Base-by-base conservation (phyloP, 257 asterid species). In the Handroanthus guayacan region DNA sequence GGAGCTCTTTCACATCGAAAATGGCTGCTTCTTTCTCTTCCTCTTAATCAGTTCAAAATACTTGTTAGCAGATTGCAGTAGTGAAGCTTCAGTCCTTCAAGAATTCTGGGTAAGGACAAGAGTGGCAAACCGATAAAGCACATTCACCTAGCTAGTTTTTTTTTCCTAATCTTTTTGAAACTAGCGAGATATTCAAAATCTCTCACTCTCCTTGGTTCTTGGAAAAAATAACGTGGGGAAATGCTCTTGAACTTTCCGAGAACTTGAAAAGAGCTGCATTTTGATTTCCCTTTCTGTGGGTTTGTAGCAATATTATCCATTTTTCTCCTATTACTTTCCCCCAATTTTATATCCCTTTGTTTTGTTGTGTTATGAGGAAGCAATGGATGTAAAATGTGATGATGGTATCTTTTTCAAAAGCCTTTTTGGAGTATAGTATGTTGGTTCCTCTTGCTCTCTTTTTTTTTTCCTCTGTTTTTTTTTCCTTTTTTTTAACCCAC, bases 31-130 rank as follows among this genome's bases (percentile, higher is more conserved):
- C 69, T 51, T 61, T 57, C 71, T 50, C 70, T 34, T 39, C 8
- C 38, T 51, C 41, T 2, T 12, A 37, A 2, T 17, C 61, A 3
- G 36, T 44, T 54, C n/a, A 3, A 54, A 13, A 8, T 4, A 25
- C 4, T 39, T 18, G 4, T 25, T 18, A 39, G 51, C 16, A 48
- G 51, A 48, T 56, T 38, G 34, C 41, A 37, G 62, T 57, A 38
- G 17, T 48, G 5, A 39, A 14, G 17, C n/a, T 57, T 47, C 69
- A 18, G 17, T 48, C 43, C 20, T 36, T 73, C 74, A 45, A 43
- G 38, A 72, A 74, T 68, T 60, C 63, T 68, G 69, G 90, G 90
- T 84, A 82, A 86, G 87, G 44, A 44, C 51, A 55, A 44, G 41
- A 55, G 13, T 76, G 50, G 56, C 63, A 4, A 45, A 18, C 69